These are phyloP conservation scores for Leccinum subrobustum DNA, from an alignment of 1,284 basidiomycete genomes.

Conservation along the genomic window DNA sequence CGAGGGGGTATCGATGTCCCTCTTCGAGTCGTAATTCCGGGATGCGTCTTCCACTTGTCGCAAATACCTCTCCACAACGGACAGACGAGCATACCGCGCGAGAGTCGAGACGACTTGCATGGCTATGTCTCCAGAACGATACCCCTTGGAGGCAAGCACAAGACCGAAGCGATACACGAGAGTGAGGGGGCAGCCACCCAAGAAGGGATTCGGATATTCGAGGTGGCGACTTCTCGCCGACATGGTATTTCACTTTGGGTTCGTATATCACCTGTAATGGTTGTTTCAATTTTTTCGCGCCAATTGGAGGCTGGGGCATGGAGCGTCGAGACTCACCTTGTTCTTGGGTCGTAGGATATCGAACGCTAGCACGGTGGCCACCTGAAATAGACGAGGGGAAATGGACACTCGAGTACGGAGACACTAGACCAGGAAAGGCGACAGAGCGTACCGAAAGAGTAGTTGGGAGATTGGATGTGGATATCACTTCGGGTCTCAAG, in stretches of 20 bases:
- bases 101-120: no score
- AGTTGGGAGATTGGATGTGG: no score
- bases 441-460: slow-evolving; percentile 29
- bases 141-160: no score
- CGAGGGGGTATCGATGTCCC: no score
- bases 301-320: not conserved
- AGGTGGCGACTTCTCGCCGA: slow-evolving; percentile 77
- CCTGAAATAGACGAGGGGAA: slow-evolving; percentile 32
- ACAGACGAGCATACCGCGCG: no score
- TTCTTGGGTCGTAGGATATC: slow-evolving; percentile 79
- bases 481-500: no score
- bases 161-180: no score
- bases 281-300: not conserved
- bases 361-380: slow-evolving; percentile 67
- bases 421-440: not conserved
- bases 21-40: no score
- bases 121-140: no score
- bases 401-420: not conserved
- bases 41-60: not conserved
- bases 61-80: no score
- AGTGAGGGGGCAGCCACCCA: slow-evolving; percentile 70
- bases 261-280: slow-evolving; percentile 74
- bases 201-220: slow-evolving; percentile 79
- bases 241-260: slow-evolving; percentile 86
- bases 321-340: slow-evolving; percentile 38